Evolutionary conservation across 768 basidiomycete genomes (phyloP).

Genomic region (Russula compacta): DNA sequence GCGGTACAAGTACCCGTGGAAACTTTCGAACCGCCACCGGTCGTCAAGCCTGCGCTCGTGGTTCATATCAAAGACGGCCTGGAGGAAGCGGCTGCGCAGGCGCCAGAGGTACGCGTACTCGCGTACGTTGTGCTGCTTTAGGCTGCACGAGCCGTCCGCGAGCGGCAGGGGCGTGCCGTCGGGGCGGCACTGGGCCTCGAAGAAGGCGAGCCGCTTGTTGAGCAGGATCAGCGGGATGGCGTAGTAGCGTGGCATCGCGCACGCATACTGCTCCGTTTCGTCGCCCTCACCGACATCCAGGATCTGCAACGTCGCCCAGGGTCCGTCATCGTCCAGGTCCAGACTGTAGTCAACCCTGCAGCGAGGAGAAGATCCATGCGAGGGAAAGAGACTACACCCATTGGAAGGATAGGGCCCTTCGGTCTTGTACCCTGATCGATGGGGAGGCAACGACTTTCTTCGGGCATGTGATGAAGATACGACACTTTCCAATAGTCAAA

Average conservation of each 20-base stretch:
- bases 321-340: neutral
- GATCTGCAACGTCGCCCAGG: slow-evolving; percentile 3
- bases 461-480: neutral
- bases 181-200: slow-evolving; percentile 7
- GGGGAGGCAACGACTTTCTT: neutral
- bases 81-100: slow-evolving; percentile 6
- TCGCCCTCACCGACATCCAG: neutral
- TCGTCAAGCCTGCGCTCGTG: neutral
- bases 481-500: neutral
- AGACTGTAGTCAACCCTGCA: neutral
- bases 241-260: slow-evolving; percentile 11
- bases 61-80: slow-evolving; percentile 10
- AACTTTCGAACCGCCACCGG: neutral
- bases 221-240: slow-evolving; percentile 14
- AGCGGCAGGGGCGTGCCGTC: neutral
- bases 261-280: neutral
- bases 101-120: slow-evolving; percentile 11
- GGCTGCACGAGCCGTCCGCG: neutral
- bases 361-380: slow-evolving; percentile 1
- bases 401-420: neutral
- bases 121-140: neutral
- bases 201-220: slow-evolving; percentile 10
- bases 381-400: neutral
- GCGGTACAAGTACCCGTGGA: slow-evolving; percentile 11
- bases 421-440: neutral